phyloP scores from a whole-genome alignment of 495 filamentous ascomycete species.

The Penicillium egyptiacum region DNA sequence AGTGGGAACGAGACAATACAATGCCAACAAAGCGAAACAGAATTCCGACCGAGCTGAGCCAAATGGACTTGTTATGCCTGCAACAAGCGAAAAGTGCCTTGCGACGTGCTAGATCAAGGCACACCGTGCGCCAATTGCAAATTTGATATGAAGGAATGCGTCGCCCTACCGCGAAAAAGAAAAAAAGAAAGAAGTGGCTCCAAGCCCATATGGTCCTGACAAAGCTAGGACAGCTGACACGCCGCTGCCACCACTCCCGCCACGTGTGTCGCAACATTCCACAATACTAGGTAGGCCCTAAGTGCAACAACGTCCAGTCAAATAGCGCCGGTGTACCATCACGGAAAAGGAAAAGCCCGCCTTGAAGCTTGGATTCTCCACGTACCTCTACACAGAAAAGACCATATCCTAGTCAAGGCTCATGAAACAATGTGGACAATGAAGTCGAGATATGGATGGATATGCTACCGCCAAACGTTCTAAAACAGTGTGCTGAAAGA shows the following conservation, averaged over 20 bases:
- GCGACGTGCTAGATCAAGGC: neutral
- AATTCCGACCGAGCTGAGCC: neutral
- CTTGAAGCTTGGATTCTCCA: neutral
- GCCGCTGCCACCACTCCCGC: neutral
- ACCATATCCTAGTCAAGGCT: neutral
- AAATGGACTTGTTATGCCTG: neutral
- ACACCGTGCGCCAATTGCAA: neutral
- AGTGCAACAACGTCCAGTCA: neutral
- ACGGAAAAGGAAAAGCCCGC: neutral
- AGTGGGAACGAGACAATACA: neutral
- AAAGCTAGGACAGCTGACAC: no score
- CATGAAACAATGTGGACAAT: no score
- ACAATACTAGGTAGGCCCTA: neutral
- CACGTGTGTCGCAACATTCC: neutral
- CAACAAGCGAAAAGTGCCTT: constrained; percentile 1
- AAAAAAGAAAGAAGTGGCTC: neutral
- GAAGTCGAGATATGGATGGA: constrained; percentile 1
- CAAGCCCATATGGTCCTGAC: neutral
- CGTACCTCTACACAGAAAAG: neutral
- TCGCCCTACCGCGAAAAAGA: neutral
- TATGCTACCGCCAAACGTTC: neutral
- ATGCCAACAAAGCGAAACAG: neutral
- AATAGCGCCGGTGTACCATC: neutral
- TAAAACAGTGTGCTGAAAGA: neutral
- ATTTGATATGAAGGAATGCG: constrained; percentile 2